Base-by-base conservation (phyloP, 345 rosid species). In the Diplotaxis tenuifolia region DNA sequence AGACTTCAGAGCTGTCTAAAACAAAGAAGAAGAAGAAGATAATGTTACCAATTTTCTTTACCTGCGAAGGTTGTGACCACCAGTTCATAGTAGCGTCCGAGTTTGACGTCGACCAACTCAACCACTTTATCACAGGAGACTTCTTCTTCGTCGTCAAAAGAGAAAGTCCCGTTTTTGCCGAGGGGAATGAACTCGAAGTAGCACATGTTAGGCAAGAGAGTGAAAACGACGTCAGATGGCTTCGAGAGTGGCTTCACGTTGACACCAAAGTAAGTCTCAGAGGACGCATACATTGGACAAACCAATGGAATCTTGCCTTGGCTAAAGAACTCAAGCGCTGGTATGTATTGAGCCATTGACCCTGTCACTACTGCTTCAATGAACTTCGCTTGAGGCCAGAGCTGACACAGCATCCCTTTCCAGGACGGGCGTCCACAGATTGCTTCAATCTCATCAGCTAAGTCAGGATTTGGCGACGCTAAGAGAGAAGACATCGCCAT, bases 261-360 rank as follows among this genome's bases (percentile, higher is more conserved):
- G 79, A 93, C 86, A n/a, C 98, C 97, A 45, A 90, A 87, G 81
- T 83, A 93, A 73, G 97, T 88, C 80, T 93, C 98, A 9, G 98
- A 93, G 28, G 98, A 93, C 32, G 90, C 97, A 78, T 90, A 93
- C 98, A 93, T 93, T 21, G 88, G 89, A 29, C 96, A 93, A 73
- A 91, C 84, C 75, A 93, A 72, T 34, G 98, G 98, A 52, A 89
- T 76, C 60, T 86, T 85, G 22, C 91, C 97, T 2, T 91, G 92
- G 31, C 92, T 83, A 78, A 86, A 93, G 49, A 85, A 84, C 80
- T 89, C 93, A 7, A 93, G 92, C 25, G 89, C 86, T 1, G 96
- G 86, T 56, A 93, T 85, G 64, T 93, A 93, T 23, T 93, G 98
- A 22, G 98, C 96, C 98, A 93, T 93, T 4, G 98, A 87, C 5